A percentile compares a stretch with the other conserved stretches of the same genome.
Evolutionary conservation across 306 rosid genomes (phyloP).

Genomic region (Trifolium pratense): DNA sequence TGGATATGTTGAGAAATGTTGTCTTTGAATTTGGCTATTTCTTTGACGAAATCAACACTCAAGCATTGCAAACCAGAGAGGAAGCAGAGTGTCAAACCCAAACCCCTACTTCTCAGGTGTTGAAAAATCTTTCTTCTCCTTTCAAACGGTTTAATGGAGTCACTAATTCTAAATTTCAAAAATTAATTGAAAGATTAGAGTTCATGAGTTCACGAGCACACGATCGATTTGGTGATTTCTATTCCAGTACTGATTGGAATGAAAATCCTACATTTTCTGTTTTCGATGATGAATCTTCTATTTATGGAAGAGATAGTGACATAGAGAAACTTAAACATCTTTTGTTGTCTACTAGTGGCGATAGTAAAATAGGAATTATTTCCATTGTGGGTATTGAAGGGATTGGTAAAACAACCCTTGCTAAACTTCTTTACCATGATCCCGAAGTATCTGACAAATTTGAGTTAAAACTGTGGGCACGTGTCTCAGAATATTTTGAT

Average conservation of each 20-base stretch:
- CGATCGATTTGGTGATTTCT: too few relatives aligned
- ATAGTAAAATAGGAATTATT: neutral
- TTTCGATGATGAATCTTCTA: constrained; percentile 44
- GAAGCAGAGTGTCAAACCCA: too few relatives aligned
- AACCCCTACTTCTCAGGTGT: too few relatives aligned
- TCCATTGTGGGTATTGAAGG: constrained; percentile 20
- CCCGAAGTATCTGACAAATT: neutral
- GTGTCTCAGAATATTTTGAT: constrained; percentile 16
- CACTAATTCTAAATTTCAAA: neutral
- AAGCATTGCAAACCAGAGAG: too few relatives aligned
- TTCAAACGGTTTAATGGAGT: too few relatives aligned
- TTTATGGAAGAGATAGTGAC: constrained; percentile 43
- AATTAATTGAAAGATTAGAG: constrained; percentile 5
- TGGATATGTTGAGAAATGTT: too few relatives aligned
- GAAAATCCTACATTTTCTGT: neutral
- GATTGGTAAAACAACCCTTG: constrained; percentile 47
- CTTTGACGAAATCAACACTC: too few relatives aligned
- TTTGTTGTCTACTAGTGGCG: neutral
- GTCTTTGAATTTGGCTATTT: too few relatives aligned
- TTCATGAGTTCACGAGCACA: neutral
- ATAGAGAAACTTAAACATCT: constrained; percentile 22
- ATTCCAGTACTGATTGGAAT: too few relatives aligned
- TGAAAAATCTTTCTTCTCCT: too few relatives aligned
- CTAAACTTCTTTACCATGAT: constrained; percentile 36
- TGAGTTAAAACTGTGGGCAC: constrained; percentile 21